Evolutionary conservation across 192 early-diverging fungal species (phyloP), one percentile per base, ranked within the genome.

Genomic region (Backusella parvicylindrica): DNA sequence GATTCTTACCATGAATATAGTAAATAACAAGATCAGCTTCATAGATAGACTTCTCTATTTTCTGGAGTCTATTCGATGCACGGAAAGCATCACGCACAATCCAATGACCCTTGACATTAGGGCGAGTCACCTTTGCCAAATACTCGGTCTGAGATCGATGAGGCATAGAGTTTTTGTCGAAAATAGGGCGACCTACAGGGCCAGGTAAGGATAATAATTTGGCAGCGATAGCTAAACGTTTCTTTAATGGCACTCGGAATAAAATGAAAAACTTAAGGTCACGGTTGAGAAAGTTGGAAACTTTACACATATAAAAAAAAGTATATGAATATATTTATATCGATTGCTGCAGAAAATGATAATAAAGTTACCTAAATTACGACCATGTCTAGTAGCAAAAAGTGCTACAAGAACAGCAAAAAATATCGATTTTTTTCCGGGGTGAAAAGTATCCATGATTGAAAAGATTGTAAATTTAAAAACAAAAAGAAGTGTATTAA

Each of bases 1-100:
- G 30, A 66, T 21, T n/a, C 49, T 50, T 73, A 73, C 71, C 71
- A 30, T 73, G 71, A 21, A 73, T 73, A 33, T 41, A 73, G 7
- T 64, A 73, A n/a, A 73, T 43, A 31, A 73, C 60, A 38, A 73
- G 16, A 31, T 73, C 72, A 31, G 72, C 72, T 16, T 64, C 26
- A 28, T 15, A 31, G 3, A 37, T n/a, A 7, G 35, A 43, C 3
- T 38, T 47, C 23, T 73, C 72, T 16, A 73, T 21, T 33, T 21
- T 35, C 7, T 21, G 16, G 3, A 60, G n/a, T 23, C 35, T 64
- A 15, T 64, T 65, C 8, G 64, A n/a, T 36, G 21, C 33, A 18
- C 40, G 33, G 31, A 47, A 23, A 7, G 63, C 37, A 23, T 41
- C 18, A 73, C 23, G 63, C 2, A 47, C 53, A 38, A 73, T 65